Evolutionary conservation across 139 green algal species (phyloP), one percentile per base, ranked within the genome.

Genomic region (Gonium pectorale): DNA sequence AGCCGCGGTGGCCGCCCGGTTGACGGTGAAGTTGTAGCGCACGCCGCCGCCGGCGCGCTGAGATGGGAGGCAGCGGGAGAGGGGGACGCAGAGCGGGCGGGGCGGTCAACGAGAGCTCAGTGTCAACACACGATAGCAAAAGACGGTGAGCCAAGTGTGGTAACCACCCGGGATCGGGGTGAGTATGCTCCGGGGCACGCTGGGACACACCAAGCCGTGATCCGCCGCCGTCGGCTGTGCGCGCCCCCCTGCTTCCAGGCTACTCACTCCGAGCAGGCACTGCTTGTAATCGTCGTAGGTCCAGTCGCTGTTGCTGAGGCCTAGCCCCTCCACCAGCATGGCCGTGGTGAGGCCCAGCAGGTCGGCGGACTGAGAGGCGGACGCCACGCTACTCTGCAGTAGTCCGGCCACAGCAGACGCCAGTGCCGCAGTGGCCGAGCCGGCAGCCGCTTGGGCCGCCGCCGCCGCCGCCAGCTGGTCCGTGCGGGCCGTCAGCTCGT

Each of bases 261-360:
- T n/a, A n/a, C n/a, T n/a, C 62, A 73, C 60, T 35, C 37, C 26
- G 29, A 89, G 4, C 11, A 89, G 67, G 75, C 85, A 89, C 13
- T 56, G 9, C 29, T 69, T 69, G 80, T 69, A 86, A 17, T 37
- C 29, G 35, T 79, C 80, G 8, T 54, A 63, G 67, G 33, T 63
- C 44, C 46, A 86, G 5, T 46, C 3, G 37, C 38, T 29, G 22
- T 73, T 40, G 41, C 26, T 31, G 31, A 80, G 35, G 1, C 52
- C 80, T 40, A 86, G 52, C 4, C 67, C 68, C 27, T 80, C 80
- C 22, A 86, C 17, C 41, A 86, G 7, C 67, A 86, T 17, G 27
- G 80, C 38, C 0, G 80, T 86, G 54, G 52, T 86, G 33, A 86
- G n/a, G 26, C 67, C 68, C 31, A 80, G 37, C 33, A 4, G 31